Conservation (phyloP, 108 stramenopile species). For the Cyclotella kingstonii region DNA sequence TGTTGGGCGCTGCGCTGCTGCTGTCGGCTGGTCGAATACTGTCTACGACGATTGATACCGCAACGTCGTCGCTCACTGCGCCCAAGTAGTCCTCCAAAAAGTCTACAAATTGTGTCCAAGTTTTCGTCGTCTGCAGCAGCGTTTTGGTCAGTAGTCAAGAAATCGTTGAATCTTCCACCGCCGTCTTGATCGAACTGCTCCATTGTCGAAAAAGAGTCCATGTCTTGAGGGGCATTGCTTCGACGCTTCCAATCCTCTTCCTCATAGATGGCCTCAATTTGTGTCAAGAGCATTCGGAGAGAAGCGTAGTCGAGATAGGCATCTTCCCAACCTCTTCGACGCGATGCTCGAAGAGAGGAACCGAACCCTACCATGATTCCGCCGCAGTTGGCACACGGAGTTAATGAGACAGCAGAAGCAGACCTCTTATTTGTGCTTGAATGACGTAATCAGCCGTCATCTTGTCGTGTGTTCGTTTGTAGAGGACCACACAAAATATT, state of each 20-base stretch:
- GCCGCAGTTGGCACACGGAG: no score
- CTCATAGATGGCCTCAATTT: conserved; percentile 73
- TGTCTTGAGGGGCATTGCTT: not conserved
- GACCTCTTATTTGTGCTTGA: no score
- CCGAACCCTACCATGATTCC: conserved; percentile 43
- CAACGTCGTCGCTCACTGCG: no score
- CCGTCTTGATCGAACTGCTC: conserved; percentile 1
- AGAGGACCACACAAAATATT: no score
- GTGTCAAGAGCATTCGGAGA: conserved; percentile 32
- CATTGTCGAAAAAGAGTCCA: not conserved
- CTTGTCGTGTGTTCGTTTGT: no score
- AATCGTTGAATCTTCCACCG: not conserved
- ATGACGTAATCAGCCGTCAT: no score
- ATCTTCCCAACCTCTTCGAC: conserved; percentile 48
- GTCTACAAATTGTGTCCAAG: no score
- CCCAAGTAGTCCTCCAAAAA: no score
- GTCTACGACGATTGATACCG: no score
- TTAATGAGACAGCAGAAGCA: no score
- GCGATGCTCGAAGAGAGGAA: conserved; percentile 40
- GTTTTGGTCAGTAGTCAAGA: not conserved
- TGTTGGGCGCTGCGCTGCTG: conserved; percentile 19
- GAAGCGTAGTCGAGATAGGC: conserved; percentile 50
- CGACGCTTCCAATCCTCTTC: conserved; percentile 44
- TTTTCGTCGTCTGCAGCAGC: not conserved
- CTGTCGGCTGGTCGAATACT: no score